Evolutionary conservation across 1,284 basidiomycete species (phyloP).

Genomic region (Melampsora americana): DNA sequence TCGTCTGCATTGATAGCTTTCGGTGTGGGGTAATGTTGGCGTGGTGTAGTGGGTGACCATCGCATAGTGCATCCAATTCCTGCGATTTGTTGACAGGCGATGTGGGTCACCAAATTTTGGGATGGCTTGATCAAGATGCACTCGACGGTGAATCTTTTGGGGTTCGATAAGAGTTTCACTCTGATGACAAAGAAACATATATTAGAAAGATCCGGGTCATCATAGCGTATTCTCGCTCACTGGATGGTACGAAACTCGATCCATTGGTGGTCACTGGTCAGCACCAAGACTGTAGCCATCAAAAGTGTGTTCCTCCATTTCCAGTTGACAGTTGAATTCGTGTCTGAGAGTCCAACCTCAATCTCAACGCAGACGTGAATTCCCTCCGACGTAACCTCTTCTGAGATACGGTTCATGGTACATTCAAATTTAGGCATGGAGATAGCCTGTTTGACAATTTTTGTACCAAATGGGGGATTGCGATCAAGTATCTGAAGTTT

Average conservation of each 20-base stretch:
- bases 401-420: slow-evolving; percentile 33
- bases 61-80: slow-evolving; percentile 33
- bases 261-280: slow-evolving; percentile 43
- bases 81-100: slow-evolving; percentile 39
- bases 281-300: slow-evolving; percentile 42
- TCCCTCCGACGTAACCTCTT: slow-evolving; percentile 25
- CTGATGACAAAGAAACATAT: slow-evolving; percentile 3
- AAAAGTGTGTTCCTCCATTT: slow-evolving; percentile 34
- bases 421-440: slow-evolving; percentile 39
- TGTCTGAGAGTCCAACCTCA: slow-evolving; percentile 29
- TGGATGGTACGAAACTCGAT: slow-evolving; percentile 43
- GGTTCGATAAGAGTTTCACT: slow-evolving; percentile 31
- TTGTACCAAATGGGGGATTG: slow-evolving; percentile 43
- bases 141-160: slow-evolving; percentile 36
- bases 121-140: slow-evolving; percentile 42
- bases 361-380: slow-evolving; percentile 38
- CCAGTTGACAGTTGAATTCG: slow-evolving; percentile 9
- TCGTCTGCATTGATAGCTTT: slow-evolving; percentile 31
- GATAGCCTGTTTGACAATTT: slow-evolving; percentile 31
- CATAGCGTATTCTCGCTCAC: slow-evolving; percentile 5
- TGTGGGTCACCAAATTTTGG: slow-evolving; percentile 21
- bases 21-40: slow-evolving; percentile 41
- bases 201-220: neutral
- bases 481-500: slow-evolving; percentile 43
- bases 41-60: slow-evolving; percentile 26